A percentile compares a stretch with the other conserved stretches of the same genome.
Conservation (phyloP, 2,329 filamentous ascomycete genomes). For the Pseudogymnoascus sp. region DNA sequence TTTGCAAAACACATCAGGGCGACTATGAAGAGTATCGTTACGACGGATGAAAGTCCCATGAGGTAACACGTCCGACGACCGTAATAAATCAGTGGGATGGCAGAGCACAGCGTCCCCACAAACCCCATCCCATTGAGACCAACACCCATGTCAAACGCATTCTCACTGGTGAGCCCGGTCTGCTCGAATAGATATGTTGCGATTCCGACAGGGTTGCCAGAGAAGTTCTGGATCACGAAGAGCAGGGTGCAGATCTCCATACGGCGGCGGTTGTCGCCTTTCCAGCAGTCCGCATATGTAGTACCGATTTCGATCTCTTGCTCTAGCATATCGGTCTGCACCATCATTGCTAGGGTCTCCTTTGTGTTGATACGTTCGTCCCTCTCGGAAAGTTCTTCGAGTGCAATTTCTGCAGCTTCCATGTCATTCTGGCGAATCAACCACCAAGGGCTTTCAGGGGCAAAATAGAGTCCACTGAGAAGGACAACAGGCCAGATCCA, state of each 20-base stretch:
- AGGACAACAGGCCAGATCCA: slow-evolving; percentile 42
- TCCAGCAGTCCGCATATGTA: slow-evolving; percentile 45
- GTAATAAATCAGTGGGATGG: no score
- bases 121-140: slow-evolving; percentile 13
- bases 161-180: slow-evolving; percentile 17
- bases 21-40: no score
- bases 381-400: slow-evolving; percentile 13
- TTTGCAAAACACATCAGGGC: no score
- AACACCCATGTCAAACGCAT: slow-evolving; percentile 19
- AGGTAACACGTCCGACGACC: no score
- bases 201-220: slow-evolving; percentile 38
- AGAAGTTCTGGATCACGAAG: slow-evolving; percentile 34
- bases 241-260: slow-evolving; percentile 45
- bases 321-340: slow-evolving; percentile 48
- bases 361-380: slow-evolving; percentile 29
- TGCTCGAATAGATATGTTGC: slow-evolving; percentile 40
- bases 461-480: slow-evolving; percentile 35
- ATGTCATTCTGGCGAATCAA: slow-evolving; percentile 37
- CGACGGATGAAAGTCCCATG: no score
- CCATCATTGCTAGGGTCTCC: slow-evolving; percentile 43
- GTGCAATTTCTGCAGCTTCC: slow-evolving; percentile 32
- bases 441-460: slow-evolving; percentile 44
- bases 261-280: slow-evolving; percentile 41
- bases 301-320: slow-evolving; percentile 36
- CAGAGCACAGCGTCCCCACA: no score